Percentiles rank a stretch among this genome's conserved stretches.
These are phyloP conservation scores for Aspergillus cavernicola DNA, from an alignment of 495 filamentous ascomycete genomes.

Conservation along the genomic window DNA sequence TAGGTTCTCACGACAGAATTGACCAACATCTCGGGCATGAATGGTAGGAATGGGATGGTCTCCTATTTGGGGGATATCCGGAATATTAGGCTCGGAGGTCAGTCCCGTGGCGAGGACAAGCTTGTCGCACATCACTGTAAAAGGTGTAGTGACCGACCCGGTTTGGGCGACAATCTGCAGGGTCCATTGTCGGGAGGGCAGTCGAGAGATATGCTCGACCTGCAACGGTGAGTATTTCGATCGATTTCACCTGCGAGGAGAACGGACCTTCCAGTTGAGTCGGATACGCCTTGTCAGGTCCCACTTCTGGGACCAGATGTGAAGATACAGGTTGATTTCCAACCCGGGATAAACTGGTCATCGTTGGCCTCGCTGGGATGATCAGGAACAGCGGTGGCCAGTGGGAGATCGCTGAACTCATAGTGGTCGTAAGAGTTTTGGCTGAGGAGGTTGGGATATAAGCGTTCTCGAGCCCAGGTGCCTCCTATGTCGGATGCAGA, in stretches of 20 bases:
- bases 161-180: constrained; percentile 15
- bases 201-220: constrained; percentile 25
- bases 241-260: no score
- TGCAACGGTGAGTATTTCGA: neutral
- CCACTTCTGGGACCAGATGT: constrained; percentile 54
- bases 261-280: constrained; percentile 45
- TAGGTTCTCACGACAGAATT: constrained; percentile 28
- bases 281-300: constrained; percentile 51
- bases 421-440: constrained; percentile 35
- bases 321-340: constrained; percentile 61
- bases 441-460: constrained; percentile 51
- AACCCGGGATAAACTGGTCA: constrained; percentile 60
- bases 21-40: constrained; percentile 29
- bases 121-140: constrained; percentile 47
- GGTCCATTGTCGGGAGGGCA: constrained; percentile 25
- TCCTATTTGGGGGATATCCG: constrained; percentile 22
- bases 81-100: constrained; percentile 53
- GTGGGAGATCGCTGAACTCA: constrained; percentile 56
- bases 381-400: constrained; percentile 36
- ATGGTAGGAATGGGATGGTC: constrained; percentile 45
- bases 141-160: neutral
- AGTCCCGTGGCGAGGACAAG: constrained; percentile 66
- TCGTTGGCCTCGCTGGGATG: constrained; percentile 33
- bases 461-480: constrained; percentile 55
- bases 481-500: constrained; percentile 53